A percentile compares a stretch with the other conserved stretches of the same genome.
Evolutionary conservation across 148 eudicot genomes (phyloP).

Genomic region (Nepenthes mirabilis): DNA sequence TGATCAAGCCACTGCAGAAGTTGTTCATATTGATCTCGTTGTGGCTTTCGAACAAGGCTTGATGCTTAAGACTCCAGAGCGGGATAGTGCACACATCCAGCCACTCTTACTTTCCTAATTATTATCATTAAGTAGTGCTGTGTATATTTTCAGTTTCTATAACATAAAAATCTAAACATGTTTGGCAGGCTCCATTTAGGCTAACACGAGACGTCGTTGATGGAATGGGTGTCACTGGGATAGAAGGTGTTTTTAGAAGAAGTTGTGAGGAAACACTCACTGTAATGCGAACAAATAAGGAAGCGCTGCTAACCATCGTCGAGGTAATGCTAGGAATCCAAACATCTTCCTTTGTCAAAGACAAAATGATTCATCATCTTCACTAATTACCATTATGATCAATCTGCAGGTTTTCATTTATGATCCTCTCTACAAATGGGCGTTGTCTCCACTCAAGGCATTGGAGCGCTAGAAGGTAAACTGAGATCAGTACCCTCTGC

Average conservation of each 20-base stretch:
- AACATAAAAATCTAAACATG: too few species aligned
- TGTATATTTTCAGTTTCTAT: background rate
- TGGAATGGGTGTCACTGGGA: conserved; percentile 18
- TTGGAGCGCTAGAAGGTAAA: too few species aligned
- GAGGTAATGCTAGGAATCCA: too few species aligned
- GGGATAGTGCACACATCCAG: conserved; percentile 29
- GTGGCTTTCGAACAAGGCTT: conserved; percentile 98
- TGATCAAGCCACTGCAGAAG: conserved; percentile 97
- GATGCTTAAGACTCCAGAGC: conserved; percentile 98
- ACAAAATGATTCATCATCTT: too few species aligned
- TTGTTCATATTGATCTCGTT: conserved; percentile 95
- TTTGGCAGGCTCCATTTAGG: too few species aligned
- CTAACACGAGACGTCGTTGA: too few species aligned
- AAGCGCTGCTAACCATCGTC: conserved; percentile 66
- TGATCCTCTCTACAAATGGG: too few species aligned
- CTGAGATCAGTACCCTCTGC: too few species aligned
- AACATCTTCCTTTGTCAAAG: too few species aligned
- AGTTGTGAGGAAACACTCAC: conserved; percentile 93
- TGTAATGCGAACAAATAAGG: conserved; percentile 93
- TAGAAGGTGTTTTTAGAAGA: conserved; percentile 95
- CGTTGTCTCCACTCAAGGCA: too few species aligned
- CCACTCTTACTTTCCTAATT: background rate
- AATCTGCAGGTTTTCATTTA: conserved; percentile 40
- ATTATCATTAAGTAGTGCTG: background rate
- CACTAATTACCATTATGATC: conserved; percentile 4